Percentiles rank a stretch among this genome's conserved stretches.
phyloP scores from a whole-genome alignment of 2,329 filamentous ascomycete species.

The Madurella fahalii region DNA sequence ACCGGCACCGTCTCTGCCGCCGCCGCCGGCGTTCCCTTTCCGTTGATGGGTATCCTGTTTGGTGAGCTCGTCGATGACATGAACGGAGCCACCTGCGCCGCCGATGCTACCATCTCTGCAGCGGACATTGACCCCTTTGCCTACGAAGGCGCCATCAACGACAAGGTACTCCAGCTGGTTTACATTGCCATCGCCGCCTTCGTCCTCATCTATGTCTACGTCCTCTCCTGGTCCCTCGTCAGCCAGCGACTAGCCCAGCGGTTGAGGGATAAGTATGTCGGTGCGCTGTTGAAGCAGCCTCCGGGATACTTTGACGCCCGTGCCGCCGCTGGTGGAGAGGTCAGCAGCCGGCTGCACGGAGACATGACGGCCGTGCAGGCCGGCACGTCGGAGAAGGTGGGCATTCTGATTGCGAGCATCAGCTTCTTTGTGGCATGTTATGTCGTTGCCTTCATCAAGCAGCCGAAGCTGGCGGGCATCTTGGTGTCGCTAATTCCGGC shows the following conservation, averaged over 20 bases:
- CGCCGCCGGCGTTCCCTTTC: slow-evolving; percentile 50
- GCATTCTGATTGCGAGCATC: slow-evolving; percentile 56
- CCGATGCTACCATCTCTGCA: slow-evolving; percentile 13
- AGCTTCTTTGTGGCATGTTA: slow-evolving; percentile 67
- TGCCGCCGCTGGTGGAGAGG: slow-evolving; percentile 51
- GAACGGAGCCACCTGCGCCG: slow-evolving; percentile 43
- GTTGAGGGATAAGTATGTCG: slow-evolving; percentile 57
- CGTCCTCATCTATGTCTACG: slow-evolving; percentile 59
- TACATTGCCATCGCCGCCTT: slow-evolving; percentile 63
- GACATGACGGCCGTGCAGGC: slow-evolving; percentile 65
- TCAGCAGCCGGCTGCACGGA: slow-evolving; percentile 58
- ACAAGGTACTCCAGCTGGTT: slow-evolving; percentile 42
- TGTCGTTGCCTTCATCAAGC: slow-evolving; percentile 62
- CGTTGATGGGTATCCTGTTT: slow-evolving; percentile 54
- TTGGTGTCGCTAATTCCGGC: slow-evolving; percentile 60
- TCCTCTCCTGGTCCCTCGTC: slow-evolving; percentile 60
- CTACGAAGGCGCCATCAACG: slow-evolving; percentile 24
- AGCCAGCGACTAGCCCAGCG: slow-evolving; percentile 61
- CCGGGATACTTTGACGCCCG: slow-evolving; percentile 61
- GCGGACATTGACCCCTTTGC: slow-evolving; percentile 13
- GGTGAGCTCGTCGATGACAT: slow-evolving; percentile 50
- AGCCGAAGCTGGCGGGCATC: slow-evolving; percentile 59
- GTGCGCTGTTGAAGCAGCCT: slow-evolving; percentile 56
- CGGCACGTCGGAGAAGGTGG: slow-evolving; percentile 68
- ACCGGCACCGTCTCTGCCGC: slow-evolving; percentile 41